phyloP scores from a whole-genome alignment of 1,139 yeast genomes.

The Debaryomyces sp. region DNA sequence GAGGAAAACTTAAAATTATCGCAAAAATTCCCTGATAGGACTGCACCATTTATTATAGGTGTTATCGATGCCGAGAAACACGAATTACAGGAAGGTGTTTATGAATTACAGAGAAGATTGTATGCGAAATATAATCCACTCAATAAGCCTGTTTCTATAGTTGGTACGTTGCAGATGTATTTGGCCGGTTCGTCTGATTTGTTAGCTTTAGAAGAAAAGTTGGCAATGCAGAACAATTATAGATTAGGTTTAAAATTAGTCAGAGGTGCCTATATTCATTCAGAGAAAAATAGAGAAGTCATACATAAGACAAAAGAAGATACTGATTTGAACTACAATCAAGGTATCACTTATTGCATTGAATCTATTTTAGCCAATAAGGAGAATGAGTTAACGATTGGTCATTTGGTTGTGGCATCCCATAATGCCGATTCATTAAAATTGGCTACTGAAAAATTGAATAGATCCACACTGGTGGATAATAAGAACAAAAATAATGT shows the following conservation, averaged over 20 bases:
- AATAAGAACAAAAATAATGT: slow-evolving; percentile 60
- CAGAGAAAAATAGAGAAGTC: slow-evolving; percentile 74
- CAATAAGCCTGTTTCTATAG: slow-evolving; percentile 63
- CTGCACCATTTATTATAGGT: slow-evolving; percentile 80
- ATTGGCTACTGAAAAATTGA: slow-evolving; percentile 63
- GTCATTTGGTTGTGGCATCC: slow-evolving; percentile 90
- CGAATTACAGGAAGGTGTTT: slow-evolving; percentile 88
- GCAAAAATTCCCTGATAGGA: slow-evolving; percentile 62
- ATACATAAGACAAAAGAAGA: slow-evolving; percentile 77
- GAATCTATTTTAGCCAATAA: slow-evolving; percentile 54
- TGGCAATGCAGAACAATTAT: slow-evolving; percentile 66
- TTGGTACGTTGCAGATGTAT: slow-evolving; percentile 95
- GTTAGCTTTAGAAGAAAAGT: slow-evolving; percentile 61
- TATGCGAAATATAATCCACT: slow-evolving; percentile 72
- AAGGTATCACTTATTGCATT: slow-evolving; percentile 67
- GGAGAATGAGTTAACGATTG: slow-evolving; percentile 58
- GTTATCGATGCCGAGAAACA: slow-evolving; percentile 93
- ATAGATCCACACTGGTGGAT: slow-evolving; percentile 19
- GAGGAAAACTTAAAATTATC: slow-evolving; percentile 53
- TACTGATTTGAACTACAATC: slow-evolving; percentile 76
- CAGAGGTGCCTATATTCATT: slow-evolving; percentile 96
- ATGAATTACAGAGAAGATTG: slow-evolving; percentile 83
- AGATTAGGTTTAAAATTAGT: slow-evolving; percentile 88
- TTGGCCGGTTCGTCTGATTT: slow-evolving; percentile 69
- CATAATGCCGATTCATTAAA: slow-evolving; percentile 82